Evolutionary conservation across 2,329 filamentous ascomycete genomes (phyloP), one percentile per base, ranked within the genome.

Genomic region (Fusarium goolgardi): DNA sequence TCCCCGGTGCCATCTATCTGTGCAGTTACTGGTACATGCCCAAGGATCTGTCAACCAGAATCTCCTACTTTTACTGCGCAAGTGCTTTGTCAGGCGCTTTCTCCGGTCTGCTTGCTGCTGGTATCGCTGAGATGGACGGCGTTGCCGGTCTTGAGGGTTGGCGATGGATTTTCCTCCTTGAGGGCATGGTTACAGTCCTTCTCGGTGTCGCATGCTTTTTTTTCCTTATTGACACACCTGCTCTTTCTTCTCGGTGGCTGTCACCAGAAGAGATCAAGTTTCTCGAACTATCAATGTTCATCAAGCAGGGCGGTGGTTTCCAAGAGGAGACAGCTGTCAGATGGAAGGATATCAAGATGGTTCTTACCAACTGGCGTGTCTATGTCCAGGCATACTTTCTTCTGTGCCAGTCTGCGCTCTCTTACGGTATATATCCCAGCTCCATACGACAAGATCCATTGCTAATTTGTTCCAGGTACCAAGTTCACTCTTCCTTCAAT

Each of bases 1-100:
- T 91, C 71, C 90, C 90, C 0, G 89, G 88, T 4, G 85, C 92
- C 4, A 90, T 90, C 60, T 94, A 92, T 75, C 92, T 92, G 71
- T 83, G 93, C 2, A 90, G 87, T 0, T 92, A 90, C 73, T 95
- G 91, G 91, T 95, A 94, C 70, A 89, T 87, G 73, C 84, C 91
- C 16, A 85, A 84, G 6, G 92, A 95, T 69, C 88, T 94, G 35
- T 91, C 90, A 31, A 84, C 92, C 15, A 86, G 92, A 46, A 87
- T 90, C 44, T 90, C 91, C 6, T 87, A 92, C 46, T 94, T 94
- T 80, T 94, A 94, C 80, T 91, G 90, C 1, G 90, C 91, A 0
- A 91, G 91, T 2, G 91, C 92, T 0, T 79, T 94, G 0, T 89
- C 91, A 0, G 92, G 92, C 1, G 91, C 88, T 0, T 91, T 92